Base-by-base conservation (phyloP, 148 eudicot species). In the Arctostaphylos glauca region DNA sequence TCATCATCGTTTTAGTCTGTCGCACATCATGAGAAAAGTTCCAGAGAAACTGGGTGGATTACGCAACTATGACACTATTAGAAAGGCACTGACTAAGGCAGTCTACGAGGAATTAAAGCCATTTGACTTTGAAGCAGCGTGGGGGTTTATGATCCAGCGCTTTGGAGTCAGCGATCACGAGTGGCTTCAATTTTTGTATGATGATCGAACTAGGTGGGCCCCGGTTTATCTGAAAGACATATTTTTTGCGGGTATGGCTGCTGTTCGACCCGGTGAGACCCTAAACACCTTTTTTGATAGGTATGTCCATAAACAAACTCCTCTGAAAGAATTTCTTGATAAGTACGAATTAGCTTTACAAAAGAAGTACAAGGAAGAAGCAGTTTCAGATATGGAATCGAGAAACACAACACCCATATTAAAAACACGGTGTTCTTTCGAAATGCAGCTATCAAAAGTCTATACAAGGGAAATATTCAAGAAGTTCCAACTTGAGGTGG, bases 1-100 rank as follows among this genome's bases (percentile, higher is more conserved):
- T 41, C 85, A 81, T 58, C 97, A 95, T 82, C 89, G 97, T 23
- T 90, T 88, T 86, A 81, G 87, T 82, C 78, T 92, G 82, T 90
- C 94, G 21, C 92, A 86, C 77, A 87, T 91, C 81, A 91, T 93
- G 90, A 88, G 84, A 79, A 90, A 92, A 82, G 85, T 93, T 16
- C 96, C 96, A 0, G 94, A 92, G 85, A 92, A 92, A 49, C 82
- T 94, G 81, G 93, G 97, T 54, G 94, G 93, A 15, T 80, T 94
- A 19, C 86, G 82, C 52, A 87, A 89, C 86, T 91, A 90, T 81
- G 98, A 91, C 81, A 83, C 86, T 47, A 86, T 93, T 55, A 84
- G 87, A 76, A 92, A 89, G 83, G 80, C 86, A 53, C 76, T 92
- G 76, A n/a, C 56, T 25, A 91, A 88, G 87, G 88, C 84, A 73